phyloP scores from a whole-genome alignment of 306 rosid genomes.

The Cucumis cinereus region DNA sequence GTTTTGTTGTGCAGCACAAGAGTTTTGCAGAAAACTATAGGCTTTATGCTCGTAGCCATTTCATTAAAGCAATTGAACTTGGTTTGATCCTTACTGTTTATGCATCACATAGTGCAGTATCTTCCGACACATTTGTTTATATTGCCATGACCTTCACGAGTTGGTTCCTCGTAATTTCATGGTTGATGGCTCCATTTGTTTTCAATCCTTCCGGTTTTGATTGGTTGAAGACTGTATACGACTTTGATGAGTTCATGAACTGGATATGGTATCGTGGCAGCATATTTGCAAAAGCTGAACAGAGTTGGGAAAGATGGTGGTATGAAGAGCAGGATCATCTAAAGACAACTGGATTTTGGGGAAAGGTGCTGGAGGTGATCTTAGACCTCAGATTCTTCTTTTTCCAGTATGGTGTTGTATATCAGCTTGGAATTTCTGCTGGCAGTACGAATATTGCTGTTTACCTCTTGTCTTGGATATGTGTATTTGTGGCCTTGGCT shows the following conservation, averaged over 20 bases:
- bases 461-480: conserved; percentile 74
- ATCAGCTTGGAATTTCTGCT: conserved; percentile 58
- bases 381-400: conserved; percentile 72
- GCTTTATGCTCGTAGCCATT: conserved; percentile 84
- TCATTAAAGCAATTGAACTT: conserved; percentile 80
- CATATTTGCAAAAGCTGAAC: conserved; percentile 78
- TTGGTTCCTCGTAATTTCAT: conserved; percentile 73
- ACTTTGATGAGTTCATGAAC: conserved; percentile 66
- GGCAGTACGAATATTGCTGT: conserved; percentile 54
- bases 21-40: conserved; percentile 84
- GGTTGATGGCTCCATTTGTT: conserved; percentile 77
- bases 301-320: conserved; percentile 98
- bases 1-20: conserved; percentile 80
- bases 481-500: conserved; percentile 40
- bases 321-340: conserved; percentile 85
- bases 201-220: conserved; percentile 88
- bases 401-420: conserved; percentile 71
- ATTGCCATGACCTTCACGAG: conserved; percentile 61
- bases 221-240: conserved; percentile 79
- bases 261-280: conserved; percentile 76
- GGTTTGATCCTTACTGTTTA: conserved; percentile 62
- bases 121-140: conserved; percentile 50
- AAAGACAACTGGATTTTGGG: conserved; percentile 59
- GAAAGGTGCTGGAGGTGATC: conserved; percentile 58
- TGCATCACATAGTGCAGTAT: conserved; percentile 48